These are phyloP conservation scores for Fusarium drepaniforme DNA, from an alignment of 2,329 filamentous ascomycete genomes.

Conservation along the genomic window DNA sequence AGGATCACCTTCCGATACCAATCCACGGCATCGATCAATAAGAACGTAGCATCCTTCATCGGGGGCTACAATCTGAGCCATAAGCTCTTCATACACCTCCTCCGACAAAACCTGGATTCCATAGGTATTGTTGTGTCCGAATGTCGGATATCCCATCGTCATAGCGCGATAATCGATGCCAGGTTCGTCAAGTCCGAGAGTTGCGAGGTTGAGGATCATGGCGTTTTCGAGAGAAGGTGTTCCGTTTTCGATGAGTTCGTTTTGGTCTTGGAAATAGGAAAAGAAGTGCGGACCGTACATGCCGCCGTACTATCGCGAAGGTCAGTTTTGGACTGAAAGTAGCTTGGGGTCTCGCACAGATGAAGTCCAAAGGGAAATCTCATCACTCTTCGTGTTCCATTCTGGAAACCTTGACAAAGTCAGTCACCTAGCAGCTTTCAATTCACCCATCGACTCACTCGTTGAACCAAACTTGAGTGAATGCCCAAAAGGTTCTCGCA, in stretches of 20 bases:
- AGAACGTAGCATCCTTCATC: constrained; percentile 62
- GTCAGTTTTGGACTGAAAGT: background rate
- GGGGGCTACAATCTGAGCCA: constrained; percentile 21
- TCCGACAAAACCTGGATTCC: constrained; percentile 67
- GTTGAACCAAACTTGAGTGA: constrained; percentile 69
- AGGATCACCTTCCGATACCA: constrained; percentile 49
- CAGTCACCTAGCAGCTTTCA: background rate
- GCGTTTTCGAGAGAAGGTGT: constrained; percentile 49
- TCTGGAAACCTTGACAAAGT: constrained; percentile 61
- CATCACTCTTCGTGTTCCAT: constrained; percentile 61
- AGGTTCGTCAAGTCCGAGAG: constrained; percentile 76
- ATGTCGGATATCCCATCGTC: constrained; percentile 63
- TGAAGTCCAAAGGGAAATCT: constrained; percentile 74
- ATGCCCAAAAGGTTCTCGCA: constrained; percentile 70
- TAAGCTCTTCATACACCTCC: constrained; percentile 44
- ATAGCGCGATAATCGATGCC: constrained; percentile 73
- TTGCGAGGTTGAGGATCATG: constrained; percentile 63
- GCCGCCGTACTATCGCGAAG: constrained; percentile 63
- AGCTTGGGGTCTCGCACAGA: constrained; percentile 47
- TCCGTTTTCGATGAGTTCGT: constrained; percentile 51
- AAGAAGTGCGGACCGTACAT: constrained; percentile 74
- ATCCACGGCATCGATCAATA: constrained; percentile 61
- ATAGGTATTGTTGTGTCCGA: constrained; percentile 74
- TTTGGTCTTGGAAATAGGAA: constrained; percentile 68
- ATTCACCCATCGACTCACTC: constrained; percentile 18